Evolutionary conservation across 257 asterid genomes (phyloP).

Genomic region (Coffea canephora): DNA sequence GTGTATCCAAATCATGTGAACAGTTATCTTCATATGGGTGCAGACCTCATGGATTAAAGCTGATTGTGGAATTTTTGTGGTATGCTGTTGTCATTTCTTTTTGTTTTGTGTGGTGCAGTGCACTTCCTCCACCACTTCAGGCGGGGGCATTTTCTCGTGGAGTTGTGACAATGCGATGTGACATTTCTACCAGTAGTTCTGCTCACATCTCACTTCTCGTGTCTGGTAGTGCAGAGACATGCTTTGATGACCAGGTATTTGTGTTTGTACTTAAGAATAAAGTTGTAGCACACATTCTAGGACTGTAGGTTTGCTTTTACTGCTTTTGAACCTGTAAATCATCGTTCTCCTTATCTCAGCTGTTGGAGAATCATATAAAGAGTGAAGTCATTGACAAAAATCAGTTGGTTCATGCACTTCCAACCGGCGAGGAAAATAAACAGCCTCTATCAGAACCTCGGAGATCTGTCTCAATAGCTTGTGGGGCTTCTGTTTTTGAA

Average conservation of each 20-base stretch:
- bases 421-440: slow-evolving; percentile 51
- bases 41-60: not conserved
- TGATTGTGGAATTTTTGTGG: not conserved
- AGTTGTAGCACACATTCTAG: not conserved
- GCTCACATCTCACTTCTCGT: slow-evolving; percentile 92
- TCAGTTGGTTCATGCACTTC: slow-evolving; percentile 57
- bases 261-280: not conserved
- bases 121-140: slow-evolving; percentile 99
- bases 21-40: not conserved
- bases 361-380: slow-evolving; percentile 93
- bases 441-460: slow-evolving; percentile 69
- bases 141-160: slow-evolving; percentile 95
- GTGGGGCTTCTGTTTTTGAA: slow-evolving; percentile 94
- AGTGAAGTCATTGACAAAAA: slow-evolving; percentile 82
- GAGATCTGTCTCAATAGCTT: slow-evolving; percentile 84
- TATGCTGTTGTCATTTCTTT: not conserved
- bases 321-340: not conserved
- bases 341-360: slow-evolving; percentile 28
- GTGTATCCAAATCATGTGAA: not conserved
- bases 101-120: slow-evolving; percentile 45
- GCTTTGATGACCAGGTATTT: slow-evolving; percentile 92
- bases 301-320: not conserved
- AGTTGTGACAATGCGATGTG: slow-evolving; percentile 97
- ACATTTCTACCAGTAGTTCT: slow-evolving; percentile 85
- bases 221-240: slow-evolving; percentile 95